These are phyloP conservation scores for Phlebiopsis flavidoalba DNA, from an alignment of 768 basidiomycete genomes.

Conservation along the genomic window DNA sequence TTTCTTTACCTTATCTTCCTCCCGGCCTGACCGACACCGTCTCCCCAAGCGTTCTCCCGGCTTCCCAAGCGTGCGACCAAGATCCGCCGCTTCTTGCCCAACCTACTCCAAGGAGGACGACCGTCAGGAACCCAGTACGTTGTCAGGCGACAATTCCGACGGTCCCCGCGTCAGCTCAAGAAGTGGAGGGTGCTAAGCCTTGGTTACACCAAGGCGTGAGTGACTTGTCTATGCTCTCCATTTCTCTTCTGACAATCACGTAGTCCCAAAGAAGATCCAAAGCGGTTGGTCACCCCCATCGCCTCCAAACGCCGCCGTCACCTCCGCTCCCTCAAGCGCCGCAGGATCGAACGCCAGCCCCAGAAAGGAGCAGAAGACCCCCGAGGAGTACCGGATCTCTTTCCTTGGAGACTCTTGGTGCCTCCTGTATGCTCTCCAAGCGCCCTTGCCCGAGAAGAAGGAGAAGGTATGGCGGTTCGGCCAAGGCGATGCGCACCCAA, in stretches of 20 bases:
- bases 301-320: conserved; percentile 96
- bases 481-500: conserved; percentile 85
- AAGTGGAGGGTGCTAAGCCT: conserved; percentile 86
- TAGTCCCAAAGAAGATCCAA: conserved; percentile 79
- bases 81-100: conserved; percentile 97
- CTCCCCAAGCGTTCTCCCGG: conserved; percentile 94
- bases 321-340: conserved; percentile 81
- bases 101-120: conserved; percentile 97
- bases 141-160: conserved; percentile 87
- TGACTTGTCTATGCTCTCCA: conserved; percentile 18
- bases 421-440: too few relatives aligned
- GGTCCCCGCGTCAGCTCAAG: conserved; percentile 84
- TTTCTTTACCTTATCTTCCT: too few relatives aligned
- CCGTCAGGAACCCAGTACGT: conserved; percentile 98
- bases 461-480: conserved; percentile 80
- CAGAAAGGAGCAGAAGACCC: conserved; percentile 91
- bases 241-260: not conserved
- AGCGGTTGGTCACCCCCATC: conserved; percentile 91
- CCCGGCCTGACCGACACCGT: conserved; percentile 89
- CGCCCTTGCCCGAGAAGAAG: conserved; percentile 92
- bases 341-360: conserved; percentile 84
- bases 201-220: conserved; percentile 97
- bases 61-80: conserved; percentile 96
- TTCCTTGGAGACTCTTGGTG: too few relatives aligned
- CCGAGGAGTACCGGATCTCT: conserved; percentile 93